A percentile compares a stretch with the other conserved stretches of the same genome.
These are phyloP conservation scores for Tolypocladium capitatum DNA, from an alignment of 2,329 filamentous ascomycete genomes.

Conservation along the genomic window DNA sequence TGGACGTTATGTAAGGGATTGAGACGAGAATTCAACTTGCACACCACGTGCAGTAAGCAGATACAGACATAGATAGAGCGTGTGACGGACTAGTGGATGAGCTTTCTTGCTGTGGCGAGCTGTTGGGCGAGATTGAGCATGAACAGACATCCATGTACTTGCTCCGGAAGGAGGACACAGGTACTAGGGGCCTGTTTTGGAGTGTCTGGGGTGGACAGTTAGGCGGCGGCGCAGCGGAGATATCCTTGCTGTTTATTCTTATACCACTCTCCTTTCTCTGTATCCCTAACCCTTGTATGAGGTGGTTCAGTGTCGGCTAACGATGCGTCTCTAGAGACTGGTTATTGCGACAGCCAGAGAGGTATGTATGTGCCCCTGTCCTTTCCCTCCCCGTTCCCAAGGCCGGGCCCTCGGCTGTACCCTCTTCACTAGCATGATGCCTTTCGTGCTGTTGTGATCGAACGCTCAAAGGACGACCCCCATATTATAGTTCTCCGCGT, in stretches of 20 bases:
- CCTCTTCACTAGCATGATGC: not conserved
- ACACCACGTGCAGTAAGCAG: constrained; percentile 3
- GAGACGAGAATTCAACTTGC: constrained; percentile 1
- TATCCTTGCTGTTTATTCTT: constrained; percentile 2
- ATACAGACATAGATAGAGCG: constrained; percentile 5
- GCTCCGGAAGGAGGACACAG: not conserved
- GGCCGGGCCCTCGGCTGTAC: not conserved
- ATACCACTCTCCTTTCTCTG: not conserved
- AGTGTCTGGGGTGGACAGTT: not conserved
- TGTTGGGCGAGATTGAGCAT: not conserved
- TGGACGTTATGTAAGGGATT: constrained; percentile 28
- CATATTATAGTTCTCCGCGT: not conserved
- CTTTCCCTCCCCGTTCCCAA: not conserved
- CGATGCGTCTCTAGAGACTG: constrained; percentile 6
- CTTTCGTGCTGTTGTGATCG: not conserved
- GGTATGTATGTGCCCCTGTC: constrained; percentile 12
- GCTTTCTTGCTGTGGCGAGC: not conserved
- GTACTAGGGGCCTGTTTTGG: not conserved
- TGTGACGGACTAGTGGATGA: not conserved
- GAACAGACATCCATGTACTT: not conserved
- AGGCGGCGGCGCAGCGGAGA: constrained; percentile 6
- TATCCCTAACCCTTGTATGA: not conserved
- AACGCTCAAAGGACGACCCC: not conserved
- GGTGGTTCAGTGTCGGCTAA: constrained; percentile 12
- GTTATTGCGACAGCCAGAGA: constrained; percentile 7